Base-by-base conservation (phyloP, 257 asterid genomes). In the Rhazya stricta region DNA sequence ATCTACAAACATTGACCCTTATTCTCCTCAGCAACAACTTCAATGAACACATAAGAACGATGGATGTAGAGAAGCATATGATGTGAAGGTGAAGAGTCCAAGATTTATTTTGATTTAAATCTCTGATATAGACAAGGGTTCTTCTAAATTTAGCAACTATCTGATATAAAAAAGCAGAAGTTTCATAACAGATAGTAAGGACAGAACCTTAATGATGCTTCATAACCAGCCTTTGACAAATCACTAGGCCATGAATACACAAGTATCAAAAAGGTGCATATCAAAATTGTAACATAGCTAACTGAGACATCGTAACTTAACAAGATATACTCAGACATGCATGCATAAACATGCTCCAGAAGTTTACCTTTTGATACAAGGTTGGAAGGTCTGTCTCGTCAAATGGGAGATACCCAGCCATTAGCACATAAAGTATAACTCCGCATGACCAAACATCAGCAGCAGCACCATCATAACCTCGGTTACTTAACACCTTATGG, bases 391-490 rank as follows among this genome's bases (percentile, higher is more conserved):
- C 88, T 63, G 79, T 77, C 85, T 88, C 98, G 3, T 91, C 90
- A 72, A 95, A 95, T 36, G 98, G 99, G 53, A 92, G 89, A 84
- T 87, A 88, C 54, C 98, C 99, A 63, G 98, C 91, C 93, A 89
- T 84, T 79, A 92, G 73, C 78, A 95, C 97, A 85, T 76, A 95
- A 25, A 95, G 94, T 76, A 95, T 91, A 78, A 95, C 94, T 61
- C 99, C 99, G 74, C 97, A 95, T 71, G 98, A 95, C 99, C 97
- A 92, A 60, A 95, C 76, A 86, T 92, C 99, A 83, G 99, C 96
- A 72, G 96, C 94, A 76, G 96, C 96, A 82, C 99, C 99, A 81
- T 95, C 98, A 83, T 95, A 95, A 75, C 99, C 98, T 54, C 62
- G 86, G 81, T 80, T 48, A 81, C 97, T 81, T 81, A 95, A 77